phyloP scores from a whole-genome alignment of 805 yeast species.

The Zygosaccharomyces rouxii region DNA sequence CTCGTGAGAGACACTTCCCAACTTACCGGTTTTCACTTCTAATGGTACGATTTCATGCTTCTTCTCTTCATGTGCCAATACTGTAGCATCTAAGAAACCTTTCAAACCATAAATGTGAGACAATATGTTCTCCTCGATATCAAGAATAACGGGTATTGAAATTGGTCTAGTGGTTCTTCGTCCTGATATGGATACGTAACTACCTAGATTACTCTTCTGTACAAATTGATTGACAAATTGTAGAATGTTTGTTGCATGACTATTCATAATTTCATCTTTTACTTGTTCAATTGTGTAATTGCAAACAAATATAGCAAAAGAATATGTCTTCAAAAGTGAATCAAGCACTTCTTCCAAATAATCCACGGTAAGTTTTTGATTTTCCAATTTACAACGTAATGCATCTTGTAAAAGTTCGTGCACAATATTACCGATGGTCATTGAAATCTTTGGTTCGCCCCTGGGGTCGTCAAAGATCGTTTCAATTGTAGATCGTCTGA shows the following conservation, averaged over 20 bases:
- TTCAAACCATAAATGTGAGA: conserved; percentile 85
- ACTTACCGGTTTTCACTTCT: conserved; percentile 84
- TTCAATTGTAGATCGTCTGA: conserved; percentile 62
- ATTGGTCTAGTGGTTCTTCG: conserved; percentile 39
- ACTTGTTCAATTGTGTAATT: conserved; percentile 47
- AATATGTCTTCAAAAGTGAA: conserved; percentile 39
- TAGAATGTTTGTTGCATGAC: conserved; percentile 49
- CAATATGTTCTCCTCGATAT: conserved; percentile 88
- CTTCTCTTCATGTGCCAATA: conserved; percentile 51
- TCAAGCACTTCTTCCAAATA: conserved; percentile 37
- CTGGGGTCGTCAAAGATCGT: conserved; percentile 51
- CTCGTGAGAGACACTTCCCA: conserved; percentile 60
- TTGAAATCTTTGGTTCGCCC: conserved; percentile 58
- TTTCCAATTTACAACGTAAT: conserved; percentile 34
- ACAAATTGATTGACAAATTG: conserved; percentile 50
- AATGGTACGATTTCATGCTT: conserved; percentile 61
- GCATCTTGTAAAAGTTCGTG: conserved; percentile 64
- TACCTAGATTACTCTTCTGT: conserved; percentile 29
- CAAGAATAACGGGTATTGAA: conserved; percentile 62
- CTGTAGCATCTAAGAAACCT: conserved; percentile 86
- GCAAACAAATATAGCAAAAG: conserved; percentile 52
- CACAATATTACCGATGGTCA: conserved; percentile 76
- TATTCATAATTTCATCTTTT: conserved; percentile 37
- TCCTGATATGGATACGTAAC: conserved; percentile 26
- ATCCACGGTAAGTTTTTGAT: conserved; percentile 29